These are phyloP conservation scores for Somion occarium DNA, from an alignment of 1,284 basidiomycete species.

Conservation along the genomic window DNA sequence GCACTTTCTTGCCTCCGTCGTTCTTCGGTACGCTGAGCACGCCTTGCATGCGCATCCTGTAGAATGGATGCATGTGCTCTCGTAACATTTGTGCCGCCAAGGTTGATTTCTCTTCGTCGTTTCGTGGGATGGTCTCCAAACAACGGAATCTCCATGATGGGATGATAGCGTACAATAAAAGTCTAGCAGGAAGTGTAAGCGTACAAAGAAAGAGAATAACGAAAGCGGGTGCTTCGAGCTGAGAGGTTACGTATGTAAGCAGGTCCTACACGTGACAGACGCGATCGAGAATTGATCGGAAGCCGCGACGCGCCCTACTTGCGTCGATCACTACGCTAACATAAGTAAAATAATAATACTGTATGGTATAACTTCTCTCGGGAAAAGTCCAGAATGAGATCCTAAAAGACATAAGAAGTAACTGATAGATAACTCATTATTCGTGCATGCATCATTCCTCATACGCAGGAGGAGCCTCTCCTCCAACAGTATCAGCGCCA, in stretches of 20 bases:
- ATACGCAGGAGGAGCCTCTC: slow-evolving; percentile 4
- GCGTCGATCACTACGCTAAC: no score
- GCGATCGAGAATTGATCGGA: no score
- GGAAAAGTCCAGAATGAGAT: no score
- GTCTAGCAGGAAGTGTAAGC: background rate
- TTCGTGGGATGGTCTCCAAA: slow-evolving; percentile 41
- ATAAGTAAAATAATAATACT: no score
- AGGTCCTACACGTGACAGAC: no score
- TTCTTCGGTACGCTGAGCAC: slow-evolving; percentile 51
- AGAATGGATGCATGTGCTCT: slow-evolving; percentile 53
- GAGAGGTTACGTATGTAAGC: no score
- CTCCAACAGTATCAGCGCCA: background rate
- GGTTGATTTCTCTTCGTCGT: slow-evolving; percentile 65
- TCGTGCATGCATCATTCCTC: no score
- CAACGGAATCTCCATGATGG: slow-evolving; percentile 25
- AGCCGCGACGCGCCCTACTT: no score
- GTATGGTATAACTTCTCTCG: no score
- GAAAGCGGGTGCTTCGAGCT: background rate
- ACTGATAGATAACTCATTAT: no score
- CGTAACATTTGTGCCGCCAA: slow-evolving; percentile 58
- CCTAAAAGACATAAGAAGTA: no score
- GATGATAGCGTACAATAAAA: background rate
- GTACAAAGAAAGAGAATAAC: background rate
- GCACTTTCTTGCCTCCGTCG: slow-evolving; percentile 56
- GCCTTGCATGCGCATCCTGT: slow-evolving; percentile 52